phyloP scores from a whole-genome alignment of 441 rosid genomes.

The Gossypium davidsonii region DNA sequence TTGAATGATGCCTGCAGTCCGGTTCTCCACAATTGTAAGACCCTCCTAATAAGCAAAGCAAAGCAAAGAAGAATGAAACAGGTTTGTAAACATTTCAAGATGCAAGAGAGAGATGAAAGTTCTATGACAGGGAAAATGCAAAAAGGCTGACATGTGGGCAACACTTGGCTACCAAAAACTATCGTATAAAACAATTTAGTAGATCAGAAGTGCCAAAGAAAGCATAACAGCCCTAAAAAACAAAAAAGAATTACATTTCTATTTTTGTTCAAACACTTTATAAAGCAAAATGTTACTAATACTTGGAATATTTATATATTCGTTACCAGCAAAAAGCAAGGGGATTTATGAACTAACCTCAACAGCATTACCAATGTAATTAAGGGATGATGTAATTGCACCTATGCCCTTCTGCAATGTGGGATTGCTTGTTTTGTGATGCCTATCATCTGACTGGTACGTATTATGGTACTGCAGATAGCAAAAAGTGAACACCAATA shows the following conservation, averaged over 20 bases:
- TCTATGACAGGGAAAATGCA: background rate
- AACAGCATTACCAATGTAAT: constrained; percentile 48
- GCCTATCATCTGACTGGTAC: constrained; percentile 23
- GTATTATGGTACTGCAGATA: constrained; percentile 24
- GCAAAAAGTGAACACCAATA: constrained; percentile 6
- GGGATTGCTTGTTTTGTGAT: constrained; percentile 33
- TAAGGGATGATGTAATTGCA: constrained; percentile 46
- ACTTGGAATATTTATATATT: background rate
- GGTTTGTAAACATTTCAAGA: background rate
- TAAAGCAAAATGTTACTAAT: background rate
- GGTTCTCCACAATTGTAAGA: constrained; percentile 49
- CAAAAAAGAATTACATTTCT: no score
- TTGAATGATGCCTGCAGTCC: constrained; percentile 57
- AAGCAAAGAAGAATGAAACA: background rate
- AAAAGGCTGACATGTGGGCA: background rate
- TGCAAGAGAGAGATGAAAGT: background rate
- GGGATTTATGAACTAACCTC: constrained; percentile 34
- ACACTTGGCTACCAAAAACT: background rate
- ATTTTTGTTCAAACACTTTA: background rate
- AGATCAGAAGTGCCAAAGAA: background rate
- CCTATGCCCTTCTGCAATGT: constrained; percentile 42
- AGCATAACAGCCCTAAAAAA: background rate
- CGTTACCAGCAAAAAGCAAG: background rate
- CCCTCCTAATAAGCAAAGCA: constrained; percentile 39
- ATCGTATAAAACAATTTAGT: background rate